Conservation (phyloP, 1,139 yeast genomes). For the Candida freyschussii region DNA sequence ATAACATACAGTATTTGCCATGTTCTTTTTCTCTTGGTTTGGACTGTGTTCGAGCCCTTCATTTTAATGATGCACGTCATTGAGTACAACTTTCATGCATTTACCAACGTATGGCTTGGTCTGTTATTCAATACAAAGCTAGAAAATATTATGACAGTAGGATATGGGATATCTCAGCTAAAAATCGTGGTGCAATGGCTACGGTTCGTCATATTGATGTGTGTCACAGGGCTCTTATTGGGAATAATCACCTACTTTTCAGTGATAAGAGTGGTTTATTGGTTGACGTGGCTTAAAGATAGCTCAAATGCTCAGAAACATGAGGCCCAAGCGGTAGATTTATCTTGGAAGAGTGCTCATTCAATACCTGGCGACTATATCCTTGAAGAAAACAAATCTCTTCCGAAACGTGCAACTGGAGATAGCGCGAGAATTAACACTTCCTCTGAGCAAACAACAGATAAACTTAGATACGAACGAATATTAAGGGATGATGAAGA, state of each 20-base stretch:
- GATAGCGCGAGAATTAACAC: neutral
- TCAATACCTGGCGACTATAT: neutral
- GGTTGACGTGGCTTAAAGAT: constrained; percentile 20
- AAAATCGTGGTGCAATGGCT: constrained; percentile 20
- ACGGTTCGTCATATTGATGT: constrained; percentile 20
- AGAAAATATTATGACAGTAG: constrained; percentile 11
- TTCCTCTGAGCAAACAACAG: constrained; percentile 1
- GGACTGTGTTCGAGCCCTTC: constrained; percentile 19
- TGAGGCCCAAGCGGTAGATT: neutral
- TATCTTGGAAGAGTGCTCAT: neutral
- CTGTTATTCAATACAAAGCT: constrained; percentile 17
- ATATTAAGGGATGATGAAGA: constrained; percentile 15
- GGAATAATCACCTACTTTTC: constrained; percentile 22
- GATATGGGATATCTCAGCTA: constrained; percentile 15
- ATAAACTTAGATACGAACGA: constrained; percentile 2
- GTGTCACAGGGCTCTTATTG: constrained; percentile 18
- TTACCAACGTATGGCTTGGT: constrained; percentile 18
- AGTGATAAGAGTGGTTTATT: constrained; percentile 16
- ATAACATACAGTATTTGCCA: too few species aligned
- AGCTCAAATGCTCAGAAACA: too few species aligned
- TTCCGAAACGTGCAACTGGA: too few species aligned
- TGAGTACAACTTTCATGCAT: constrained; percentile 17
- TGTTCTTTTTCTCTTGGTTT: constrained; percentile 1
- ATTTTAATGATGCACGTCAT: constrained; percentile 14
- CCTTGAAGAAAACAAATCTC: too few species aligned